These are phyloP conservation scores for Malus asiatica DNA, from an alignment of 306 rosid genomes.

Conservation along the genomic window DNA sequence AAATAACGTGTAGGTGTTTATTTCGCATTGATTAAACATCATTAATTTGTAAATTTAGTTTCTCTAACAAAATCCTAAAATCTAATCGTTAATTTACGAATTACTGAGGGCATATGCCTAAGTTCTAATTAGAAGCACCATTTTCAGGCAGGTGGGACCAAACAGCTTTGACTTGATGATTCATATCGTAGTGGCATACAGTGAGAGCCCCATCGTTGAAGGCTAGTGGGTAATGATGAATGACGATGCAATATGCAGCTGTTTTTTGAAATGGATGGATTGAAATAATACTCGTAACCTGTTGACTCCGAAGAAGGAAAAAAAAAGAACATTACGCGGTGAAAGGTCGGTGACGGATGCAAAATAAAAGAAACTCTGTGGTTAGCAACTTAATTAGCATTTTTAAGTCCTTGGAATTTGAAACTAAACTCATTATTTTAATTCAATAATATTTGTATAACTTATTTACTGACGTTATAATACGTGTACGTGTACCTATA, in stretches of 20 bases:
- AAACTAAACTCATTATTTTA: too few relatives aligned
- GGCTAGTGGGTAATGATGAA: neutral
- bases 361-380: neutral
- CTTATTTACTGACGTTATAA: too few relatives aligned
- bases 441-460: too few relatives aligned
- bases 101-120: too few relatives aligned
- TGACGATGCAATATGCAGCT: neutral
- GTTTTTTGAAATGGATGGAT: neutral
- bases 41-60: too few relatives aligned
- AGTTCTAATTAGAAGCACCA: neutral
- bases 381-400: neutral
- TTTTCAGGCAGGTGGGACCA: neutral
- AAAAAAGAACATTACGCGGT: neutral
- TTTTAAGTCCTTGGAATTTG: neutral
- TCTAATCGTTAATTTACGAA: too few relatives aligned
- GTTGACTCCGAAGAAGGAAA: neutral
- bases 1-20: too few relatives aligned
- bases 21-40: fast-evolving
- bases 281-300: neutral
- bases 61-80: too few relatives aligned
- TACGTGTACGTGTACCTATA: too few relatives aligned
- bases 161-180: neutral
- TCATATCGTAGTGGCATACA: neutral
- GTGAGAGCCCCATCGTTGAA: neutral
- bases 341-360: neutral